phyloP scores from a whole-genome alignment of 768 basidiomycete genomes.

The Gloeophyllum trabeum region DNA sequence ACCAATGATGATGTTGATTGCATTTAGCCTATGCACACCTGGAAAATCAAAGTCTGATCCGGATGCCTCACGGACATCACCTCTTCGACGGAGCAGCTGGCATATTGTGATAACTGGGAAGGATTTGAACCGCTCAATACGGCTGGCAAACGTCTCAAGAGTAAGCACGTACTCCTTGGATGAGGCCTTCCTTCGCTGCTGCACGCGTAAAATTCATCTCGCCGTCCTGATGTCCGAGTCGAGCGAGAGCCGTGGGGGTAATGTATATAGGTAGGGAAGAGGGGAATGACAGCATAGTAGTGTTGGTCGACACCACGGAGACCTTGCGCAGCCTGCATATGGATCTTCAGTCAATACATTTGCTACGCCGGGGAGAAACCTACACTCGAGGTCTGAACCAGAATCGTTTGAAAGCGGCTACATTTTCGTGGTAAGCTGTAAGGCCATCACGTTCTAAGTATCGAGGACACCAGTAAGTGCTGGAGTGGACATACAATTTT shows the following conservation, averaged over 20 bases:
- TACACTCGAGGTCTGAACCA: constrained; percentile 84
- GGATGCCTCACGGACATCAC: constrained; percentile 16
- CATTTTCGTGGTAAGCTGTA: constrained; percentile 13
- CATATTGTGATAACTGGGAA: constrained; percentile 18
- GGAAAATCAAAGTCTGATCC: constrained; percentile 18
- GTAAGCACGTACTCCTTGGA: constrained; percentile 29
- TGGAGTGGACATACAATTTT: too few species aligned
- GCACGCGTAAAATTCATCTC: constrained; percentile 34
- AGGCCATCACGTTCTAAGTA: too few species aligned
- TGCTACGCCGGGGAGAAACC: not conserved
- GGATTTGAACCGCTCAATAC: not conserved
- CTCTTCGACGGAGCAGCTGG: constrained; percentile 21
- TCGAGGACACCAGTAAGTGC: too few species aligned
- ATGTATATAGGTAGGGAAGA: constrained; percentile 26
- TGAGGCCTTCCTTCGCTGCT: constrained; percentile 28
- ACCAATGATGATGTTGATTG: not conserved
- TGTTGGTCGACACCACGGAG: constrained; percentile 12
- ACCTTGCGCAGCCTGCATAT: constrained; percentile 15
- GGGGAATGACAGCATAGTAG: constrained; percentile 13
- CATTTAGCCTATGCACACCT: too few species aligned
- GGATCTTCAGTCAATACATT: not conserved
- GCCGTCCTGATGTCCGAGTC: constrained; percentile 36
- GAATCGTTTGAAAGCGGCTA: constrained; percentile 23
- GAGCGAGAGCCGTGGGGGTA: constrained; percentile 27
- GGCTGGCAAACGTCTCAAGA: not conserved